These are phyloP conservation scores for Coemansia sp. DNA, from an alignment of 192 early-diverging fungal species.

Conservation along the genomic window DNA sequence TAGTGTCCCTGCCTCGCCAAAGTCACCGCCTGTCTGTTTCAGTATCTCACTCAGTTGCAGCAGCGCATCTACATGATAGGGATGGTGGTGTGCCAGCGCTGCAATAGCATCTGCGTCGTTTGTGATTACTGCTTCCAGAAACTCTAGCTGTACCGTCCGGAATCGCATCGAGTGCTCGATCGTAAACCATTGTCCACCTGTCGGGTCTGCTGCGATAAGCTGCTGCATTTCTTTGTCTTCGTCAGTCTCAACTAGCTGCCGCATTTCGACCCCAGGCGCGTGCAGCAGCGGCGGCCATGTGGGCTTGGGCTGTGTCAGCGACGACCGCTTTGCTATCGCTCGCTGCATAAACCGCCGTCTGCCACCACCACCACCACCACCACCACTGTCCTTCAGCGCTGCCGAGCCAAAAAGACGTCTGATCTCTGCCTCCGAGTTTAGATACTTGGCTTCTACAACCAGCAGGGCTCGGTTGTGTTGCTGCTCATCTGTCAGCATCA, in stretches of 20 bases:
- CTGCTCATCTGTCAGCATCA: constrained; percentile 29
- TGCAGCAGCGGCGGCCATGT: constrained; percentile 66
- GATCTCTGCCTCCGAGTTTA: constrained; percentile 89
- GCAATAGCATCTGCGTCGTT: constrained; percentile 74
- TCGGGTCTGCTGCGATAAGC: constrained; percentile 29
- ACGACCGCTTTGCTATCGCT: constrained; percentile 31
- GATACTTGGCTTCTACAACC: constrained; percentile 58
- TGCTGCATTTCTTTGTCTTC: constrained; percentile 42
- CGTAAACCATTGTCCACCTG: constrained; percentile 53
- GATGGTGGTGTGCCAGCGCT: constrained; percentile 67
- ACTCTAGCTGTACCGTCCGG: constrained; percentile 71
- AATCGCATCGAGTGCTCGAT: constrained; percentile 74
- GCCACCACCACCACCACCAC: background rate
- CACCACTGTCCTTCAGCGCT: constrained; percentile 57
- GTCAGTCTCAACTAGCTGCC: constrained; percentile 53
- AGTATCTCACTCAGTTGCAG: constrained; percentile 83
- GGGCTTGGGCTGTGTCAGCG: constrained; percentile 69
- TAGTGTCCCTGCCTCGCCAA: constrained; percentile 73
- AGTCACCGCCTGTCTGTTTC: constrained; percentile 80
- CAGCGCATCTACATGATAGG: constrained; percentile 86
- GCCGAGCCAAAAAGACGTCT: constrained; percentile 84
- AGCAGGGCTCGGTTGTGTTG: constrained; percentile 45
- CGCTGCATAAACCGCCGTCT: constrained; percentile 13
- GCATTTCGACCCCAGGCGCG: constrained; percentile 44
- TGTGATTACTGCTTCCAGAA: constrained; percentile 68